Conservation (phyloP, 1,139 yeast genomes). For the Suhomyces bokatorum region DNA sequence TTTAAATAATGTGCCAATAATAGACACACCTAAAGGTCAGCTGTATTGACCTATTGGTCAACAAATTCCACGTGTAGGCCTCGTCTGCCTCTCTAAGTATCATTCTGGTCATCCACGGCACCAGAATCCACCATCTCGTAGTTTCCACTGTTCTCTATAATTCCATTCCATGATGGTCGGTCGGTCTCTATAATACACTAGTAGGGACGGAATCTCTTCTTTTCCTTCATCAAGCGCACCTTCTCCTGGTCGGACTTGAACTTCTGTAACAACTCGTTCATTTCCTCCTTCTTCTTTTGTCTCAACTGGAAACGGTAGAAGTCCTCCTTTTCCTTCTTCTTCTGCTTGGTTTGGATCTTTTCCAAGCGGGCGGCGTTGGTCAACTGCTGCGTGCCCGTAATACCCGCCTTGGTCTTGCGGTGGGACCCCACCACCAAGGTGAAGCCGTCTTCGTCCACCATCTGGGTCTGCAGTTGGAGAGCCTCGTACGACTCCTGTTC, state of each 20-base stretch:
- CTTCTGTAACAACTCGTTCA: constrained; percentile 79
- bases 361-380: constrained; percentile 46
- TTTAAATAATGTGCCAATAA: no score
- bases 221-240: constrained; percentile 74
- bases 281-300: constrained; percentile 88
- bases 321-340: constrained; percentile 83
- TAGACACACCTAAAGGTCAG: no score
- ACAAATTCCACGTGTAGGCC: no score
- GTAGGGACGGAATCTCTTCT: constrained; percentile 84
- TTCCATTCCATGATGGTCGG: neutral
- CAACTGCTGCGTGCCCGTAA: constrained; percentile 55
- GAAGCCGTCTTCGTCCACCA: constrained; percentile 92
- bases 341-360: constrained; percentile 53
- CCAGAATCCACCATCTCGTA: neutral
- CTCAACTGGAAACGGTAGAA: constrained; percentile 96
- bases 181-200: constrained; percentile 20
- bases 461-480: constrained; percentile 52
- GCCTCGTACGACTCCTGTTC: constrained; percentile 68
- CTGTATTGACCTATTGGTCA: no score
- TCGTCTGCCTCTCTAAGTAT: no score
- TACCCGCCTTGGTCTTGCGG: constrained; percentile 73
- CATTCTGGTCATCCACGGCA: no score
- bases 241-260: constrained; percentile 90
- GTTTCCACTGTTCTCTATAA: neutral
- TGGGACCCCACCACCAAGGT: constrained; percentile 86